Conservation (phyloP, 192 early-diverging fungal species). For the Thamnidium elegans region DNA sequence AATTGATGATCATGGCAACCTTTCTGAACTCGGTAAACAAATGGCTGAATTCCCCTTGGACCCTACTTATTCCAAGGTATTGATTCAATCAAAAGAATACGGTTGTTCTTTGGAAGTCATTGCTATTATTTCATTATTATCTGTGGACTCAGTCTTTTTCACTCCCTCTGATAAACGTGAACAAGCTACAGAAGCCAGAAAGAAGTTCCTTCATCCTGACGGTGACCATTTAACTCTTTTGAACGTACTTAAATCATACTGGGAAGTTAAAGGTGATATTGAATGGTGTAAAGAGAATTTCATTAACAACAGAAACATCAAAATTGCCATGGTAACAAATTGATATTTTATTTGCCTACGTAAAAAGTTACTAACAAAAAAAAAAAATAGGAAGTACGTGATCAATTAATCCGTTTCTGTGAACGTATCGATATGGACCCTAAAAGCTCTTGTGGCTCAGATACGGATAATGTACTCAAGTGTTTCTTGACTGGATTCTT, state of each 20-base stretch:
- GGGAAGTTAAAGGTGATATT: constrained; percentile 70
- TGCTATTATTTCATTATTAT: constrained; percentile 86
- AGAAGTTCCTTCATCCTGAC: constrained; percentile 77
- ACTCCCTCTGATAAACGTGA: constrained; percentile 87
- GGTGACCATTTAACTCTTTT: constrained; percentile 94
- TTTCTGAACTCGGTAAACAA: constrained; percentile 74
- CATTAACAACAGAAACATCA: constrained; percentile 82
- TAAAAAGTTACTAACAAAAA: not conserved
- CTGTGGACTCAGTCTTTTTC: constrained; percentile 89
- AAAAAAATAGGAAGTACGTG: constrained; percentile 67
- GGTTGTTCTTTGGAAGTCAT: constrained; percentile 88
- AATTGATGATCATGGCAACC: constrained; percentile 73
- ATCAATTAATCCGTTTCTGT: constrained; percentile 82
- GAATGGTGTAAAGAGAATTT: constrained; percentile 94
- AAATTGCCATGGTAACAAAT: constrained; percentile 67
- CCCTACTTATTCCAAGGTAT: constrained; percentile 83
- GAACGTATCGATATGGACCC: constrained; percentile 65
- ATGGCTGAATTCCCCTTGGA: constrained; percentile 95
- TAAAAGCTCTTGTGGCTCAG: constrained; percentile 61
- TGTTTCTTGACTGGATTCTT: constrained; percentile 91
- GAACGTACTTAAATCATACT: constrained; percentile 79
- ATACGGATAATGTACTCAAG: constrained; percentile 73
- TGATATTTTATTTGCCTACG: too few relatives aligned
- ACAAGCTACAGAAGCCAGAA: constrained; percentile 73
- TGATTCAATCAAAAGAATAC: constrained; percentile 74